phyloP scores from a whole-genome alignment of 345 rosid species.

The Hirschfeldia incana region DNA sequence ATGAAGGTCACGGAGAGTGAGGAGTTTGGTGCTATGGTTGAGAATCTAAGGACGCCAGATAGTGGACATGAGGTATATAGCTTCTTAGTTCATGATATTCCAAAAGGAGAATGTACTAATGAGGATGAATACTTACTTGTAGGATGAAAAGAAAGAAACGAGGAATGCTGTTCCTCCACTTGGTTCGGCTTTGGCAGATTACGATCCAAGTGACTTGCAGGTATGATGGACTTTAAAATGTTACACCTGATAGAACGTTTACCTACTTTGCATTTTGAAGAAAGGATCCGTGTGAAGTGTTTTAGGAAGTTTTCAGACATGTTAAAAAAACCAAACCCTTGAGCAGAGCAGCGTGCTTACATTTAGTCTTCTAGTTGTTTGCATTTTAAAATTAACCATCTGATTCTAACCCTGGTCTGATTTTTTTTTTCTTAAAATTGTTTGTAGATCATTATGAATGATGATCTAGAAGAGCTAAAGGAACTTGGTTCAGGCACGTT shows the following conservation, averaged over 20 bases:
- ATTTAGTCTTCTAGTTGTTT: neutral
- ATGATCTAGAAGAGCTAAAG: conserved; percentile 91
- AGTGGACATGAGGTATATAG: conserved; percentile 61
- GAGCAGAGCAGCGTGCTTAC: neutral
- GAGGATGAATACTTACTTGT: conserved; percentile 31
- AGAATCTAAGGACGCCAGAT: conserved; percentile 53
- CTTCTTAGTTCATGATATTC: conserved; percentile 25
- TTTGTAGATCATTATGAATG: conserved; percentile 75
- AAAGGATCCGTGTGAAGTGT: neutral
- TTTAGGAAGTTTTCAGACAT: conserved; percentile 13
- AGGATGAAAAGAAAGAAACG: conserved; percentile 60
- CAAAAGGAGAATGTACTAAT: conserved; percentile 28
- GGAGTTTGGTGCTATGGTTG: conserved; percentile 68
- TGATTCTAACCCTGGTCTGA: neutral
- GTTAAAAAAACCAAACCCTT: neutral
- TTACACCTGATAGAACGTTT: conserved; percentile 11
- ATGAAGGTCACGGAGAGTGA: conserved; percentile 55
- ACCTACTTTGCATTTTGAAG: neutral
- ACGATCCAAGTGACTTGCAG: conserved; percentile 73
- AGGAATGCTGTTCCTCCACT: conserved; percentile 58
- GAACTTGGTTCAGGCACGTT: conserved; percentile 97
- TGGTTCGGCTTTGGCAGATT: conserved; percentile 51
- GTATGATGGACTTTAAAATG: conserved; percentile 38
- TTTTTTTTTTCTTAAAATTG: neutral
- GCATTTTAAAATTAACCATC: neutral